Base-by-base conservation (phyloP, 441 rosid species). In the Adansonia grandidieri region DNA sequence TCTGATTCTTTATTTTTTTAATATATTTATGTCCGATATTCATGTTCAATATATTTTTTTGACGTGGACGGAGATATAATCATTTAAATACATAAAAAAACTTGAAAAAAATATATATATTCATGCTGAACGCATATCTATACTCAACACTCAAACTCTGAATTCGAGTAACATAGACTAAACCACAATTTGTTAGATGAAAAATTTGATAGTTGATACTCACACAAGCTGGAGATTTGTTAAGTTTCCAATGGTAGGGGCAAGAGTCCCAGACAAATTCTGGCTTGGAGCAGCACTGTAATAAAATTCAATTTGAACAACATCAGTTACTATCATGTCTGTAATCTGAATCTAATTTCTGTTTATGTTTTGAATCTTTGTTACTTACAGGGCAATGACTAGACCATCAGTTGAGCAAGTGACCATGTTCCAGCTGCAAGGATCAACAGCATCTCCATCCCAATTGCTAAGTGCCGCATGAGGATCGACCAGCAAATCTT, bases 251-350 rank as follows among this genome's bases (percentile, higher is more conserved):
- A 96, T 93, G 82, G 92, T 90, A 45, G 94, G 91, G 61, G 97
- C 81, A 72, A 96, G 93, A 76, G 89, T 82, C 37, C 99, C 98
- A 61, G 98, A 91, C 67, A 96, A 87, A 74, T 82, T 79, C 84
- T 94, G 98, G 90, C 97, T 96, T 66, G 97, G 97, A 81, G 91
- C 92, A 78, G 90, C 98, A 78, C 99, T 96, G 89, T 72, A 87
- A 61, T 79, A 56, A 81, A 81, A 61, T 45, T 83, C 57, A 57
- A 54, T 76, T 66, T 42, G 14, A 53, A 50, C 70, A 70, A 70
- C 45, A 17, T 77, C 58, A 48, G 60, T 1, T 54, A n/a, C 28
- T 19, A 6, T 28, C 14, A 10, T 42, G 56, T 51, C 17, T 13
- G 56, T 28, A 50, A 50, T 51, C 56, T 51, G 56, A 11, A 51